Base-by-base conservation (phyloP, 352 stramenopile species). In the Pythium rishiriense region DNA sequence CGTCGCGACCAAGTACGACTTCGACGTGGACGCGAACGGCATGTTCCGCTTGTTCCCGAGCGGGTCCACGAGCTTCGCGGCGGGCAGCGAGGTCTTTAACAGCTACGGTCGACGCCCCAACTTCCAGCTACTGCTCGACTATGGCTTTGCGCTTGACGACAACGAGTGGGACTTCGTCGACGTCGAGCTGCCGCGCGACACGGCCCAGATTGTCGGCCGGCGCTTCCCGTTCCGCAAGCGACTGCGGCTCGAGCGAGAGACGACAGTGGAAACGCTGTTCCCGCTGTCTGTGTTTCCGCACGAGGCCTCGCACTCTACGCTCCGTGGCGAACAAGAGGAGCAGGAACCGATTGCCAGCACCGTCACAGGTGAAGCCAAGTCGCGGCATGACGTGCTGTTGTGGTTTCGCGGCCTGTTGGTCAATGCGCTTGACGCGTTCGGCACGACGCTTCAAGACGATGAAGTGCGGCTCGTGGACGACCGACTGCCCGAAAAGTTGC, bases 131-230 rank as follows among this genome's bases (percentile, higher is more conserved):
- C 73, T 98, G 35, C 72, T 98, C 6, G 92, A 97, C 62, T 98
- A 98, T 66, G 93, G 93, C n/a, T 98, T 98, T 69, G 77, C 85
- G 17, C 72, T 98, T 22, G 52, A 76, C 9, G 58, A 94, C 49
- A 98, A 98, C 46, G 85, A 96, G 70, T 97, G 91, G 89, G 92
- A 91, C 52, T 83, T 70, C 31, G 72, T 91, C 15, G 83, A 91
- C 28, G 41, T 93, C n/a, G 72, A 79, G 25, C 60, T 92, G 19
- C 73, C 74, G 8, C 84, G 76, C 28, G 65, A 76, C 49, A 65
- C 62, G 17, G 19, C 70, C 45, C 58, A 64, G 1, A 58, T 65
- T 11, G 47, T 70, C 0, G 66, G 72, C 7, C 73, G 56, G 15
- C 79, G 73, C 28, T 73, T 87, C 41, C 74, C 74, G 11, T 87